A percentile compares a stretch with the other conserved stretches of the same genome.
phyloP scores from a whole-genome alignment of 805 yeast genomes.

The Metschnikowia hibisci region DNA sequence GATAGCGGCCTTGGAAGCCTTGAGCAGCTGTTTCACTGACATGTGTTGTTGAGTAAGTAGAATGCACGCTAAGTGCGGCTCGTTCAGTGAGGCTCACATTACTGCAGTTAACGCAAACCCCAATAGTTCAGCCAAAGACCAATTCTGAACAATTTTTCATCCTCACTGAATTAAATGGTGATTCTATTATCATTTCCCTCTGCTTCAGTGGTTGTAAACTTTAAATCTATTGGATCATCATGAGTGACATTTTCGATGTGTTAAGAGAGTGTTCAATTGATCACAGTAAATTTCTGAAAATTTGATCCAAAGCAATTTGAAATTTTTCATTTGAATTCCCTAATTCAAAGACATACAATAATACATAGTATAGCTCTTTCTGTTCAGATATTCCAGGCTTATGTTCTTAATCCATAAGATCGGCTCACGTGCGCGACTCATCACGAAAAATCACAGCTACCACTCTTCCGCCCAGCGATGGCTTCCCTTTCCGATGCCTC shows the following conservation, averaged over 20 bases:
- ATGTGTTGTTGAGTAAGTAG: slow-evolving; percentile 6
- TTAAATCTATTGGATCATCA: neutral
- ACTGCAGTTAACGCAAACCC: neutral
- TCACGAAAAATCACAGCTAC: slow-evolving; percentile 4
- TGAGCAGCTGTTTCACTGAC: slow-evolving; percentile 29
- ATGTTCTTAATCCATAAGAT: neutral
- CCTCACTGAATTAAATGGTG: too few relatives aligned
- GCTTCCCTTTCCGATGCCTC: slow-evolving; percentile 14
- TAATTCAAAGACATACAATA: too few relatives aligned
- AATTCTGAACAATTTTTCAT: too few relatives aligned
- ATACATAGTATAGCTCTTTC: too few relatives aligned
- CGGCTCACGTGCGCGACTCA: slow-evolving; percentile 6
- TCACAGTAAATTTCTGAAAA: too few relatives aligned
- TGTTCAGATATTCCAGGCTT: neutral
- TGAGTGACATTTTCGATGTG: neutral
- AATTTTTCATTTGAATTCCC: too few relatives aligned
- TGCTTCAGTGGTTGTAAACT: too few relatives aligned
- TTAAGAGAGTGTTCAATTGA: too few relatives aligned
- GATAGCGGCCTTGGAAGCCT: slow-evolving; percentile 45
- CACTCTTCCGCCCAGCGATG: slow-evolving; percentile 4
- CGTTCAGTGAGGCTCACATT: neutral
- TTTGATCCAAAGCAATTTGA: too few relatives aligned
- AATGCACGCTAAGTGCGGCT: neutral
- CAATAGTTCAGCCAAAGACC: neutral
- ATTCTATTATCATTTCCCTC: too few relatives aligned